phyloP scores from a whole-genome alignment of 768 basidiomycete species.

The Naematelia encephala region DNA sequence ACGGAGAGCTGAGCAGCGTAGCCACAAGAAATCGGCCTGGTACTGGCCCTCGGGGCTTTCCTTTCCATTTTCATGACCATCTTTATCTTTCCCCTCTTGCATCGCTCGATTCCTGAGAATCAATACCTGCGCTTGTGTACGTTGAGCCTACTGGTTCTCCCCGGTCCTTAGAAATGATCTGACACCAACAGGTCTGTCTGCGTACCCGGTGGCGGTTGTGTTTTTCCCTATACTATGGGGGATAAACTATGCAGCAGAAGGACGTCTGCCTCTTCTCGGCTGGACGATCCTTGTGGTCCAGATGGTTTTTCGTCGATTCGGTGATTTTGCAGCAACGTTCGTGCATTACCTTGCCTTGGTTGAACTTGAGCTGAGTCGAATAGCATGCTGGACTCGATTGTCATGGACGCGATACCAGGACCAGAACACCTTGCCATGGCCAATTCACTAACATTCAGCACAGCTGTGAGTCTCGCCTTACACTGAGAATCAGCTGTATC shows the following conservation, averaged over 20 bases:
- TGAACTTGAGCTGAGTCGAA: constrained; percentile 5
- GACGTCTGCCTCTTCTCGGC: constrained; percentile 5
- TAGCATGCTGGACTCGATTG: constrained; percentile 31
- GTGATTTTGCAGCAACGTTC: constrained; percentile 36
- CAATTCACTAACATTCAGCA: constrained; percentile 36
- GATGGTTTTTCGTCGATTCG: constrained; percentile 29
- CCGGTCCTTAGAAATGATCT: too few relatives aligned
- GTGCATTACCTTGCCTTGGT: constrained; percentile 1
- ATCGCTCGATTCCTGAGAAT: constrained; percentile 21
- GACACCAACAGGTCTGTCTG: constrained; percentile 18
- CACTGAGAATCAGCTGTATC: neutral
- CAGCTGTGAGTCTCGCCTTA: constrained; percentile 18
- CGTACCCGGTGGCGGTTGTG: constrained; percentile 23
- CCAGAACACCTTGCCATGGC: constrained; percentile 32
- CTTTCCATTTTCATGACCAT: constrained; percentile 37
- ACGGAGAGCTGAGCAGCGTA: constrained; percentile 3
- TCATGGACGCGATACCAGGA: constrained; percentile 30
- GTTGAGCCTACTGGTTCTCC: constrained; percentile 3
- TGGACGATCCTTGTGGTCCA: constrained; percentile 25
- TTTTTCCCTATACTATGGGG: constrained; percentile 35
- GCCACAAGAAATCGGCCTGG: constrained; percentile 30
- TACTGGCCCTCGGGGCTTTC: constrained; percentile 29
- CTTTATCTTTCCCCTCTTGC: constrained; percentile 29
- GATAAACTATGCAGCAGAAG: constrained; percentile 9
- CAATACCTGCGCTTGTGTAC: constrained; percentile 23